Conservation (phyloP, 78 protist genomes). For the Dictyostelium brefeldianum region DNA sequence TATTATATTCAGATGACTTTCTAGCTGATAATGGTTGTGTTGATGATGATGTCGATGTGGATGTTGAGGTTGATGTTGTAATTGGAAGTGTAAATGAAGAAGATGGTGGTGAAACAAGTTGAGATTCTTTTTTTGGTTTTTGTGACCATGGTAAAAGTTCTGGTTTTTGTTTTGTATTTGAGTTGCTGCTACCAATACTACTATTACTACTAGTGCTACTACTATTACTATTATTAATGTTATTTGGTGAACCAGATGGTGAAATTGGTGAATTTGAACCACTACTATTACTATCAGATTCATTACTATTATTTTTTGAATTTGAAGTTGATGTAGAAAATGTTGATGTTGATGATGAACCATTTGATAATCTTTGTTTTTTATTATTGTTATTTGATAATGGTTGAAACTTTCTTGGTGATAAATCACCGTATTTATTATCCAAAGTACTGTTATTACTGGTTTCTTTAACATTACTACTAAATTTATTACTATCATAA, state of each 20-base stretch:
- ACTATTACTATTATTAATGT: not conserved
- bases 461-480: not conserved
- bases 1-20: not conserved
- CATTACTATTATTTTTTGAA: not conserved
- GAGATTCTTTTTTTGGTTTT: not conserved
- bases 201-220: not conserved
- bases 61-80: not conserved
- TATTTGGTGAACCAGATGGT: slow-evolving; percentile 2
- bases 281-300: not conserved
- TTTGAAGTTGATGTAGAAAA: not conserved
- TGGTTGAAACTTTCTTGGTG: not conserved
- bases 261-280: not conserved
- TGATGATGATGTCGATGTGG: not conserved
- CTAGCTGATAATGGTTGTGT: not conserved
- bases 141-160: slow-evolving; percentile 10
- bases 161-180: not conserved
- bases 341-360: not conserved
- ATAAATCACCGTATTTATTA: not conserved
- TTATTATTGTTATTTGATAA: not conserved
- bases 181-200: not conserved
- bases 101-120: not conserved
- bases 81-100: not conserved
- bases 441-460: not conserved
- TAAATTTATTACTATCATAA: not conserved
- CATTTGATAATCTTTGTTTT: not conserved